Percentiles rank a stretch among this genome's conserved stretches.
These are phyloP conservation scores for Spathaspora hagerdaliae DNA, from an alignment of 805 yeast genomes.

Conservation along the genomic window DNA sequence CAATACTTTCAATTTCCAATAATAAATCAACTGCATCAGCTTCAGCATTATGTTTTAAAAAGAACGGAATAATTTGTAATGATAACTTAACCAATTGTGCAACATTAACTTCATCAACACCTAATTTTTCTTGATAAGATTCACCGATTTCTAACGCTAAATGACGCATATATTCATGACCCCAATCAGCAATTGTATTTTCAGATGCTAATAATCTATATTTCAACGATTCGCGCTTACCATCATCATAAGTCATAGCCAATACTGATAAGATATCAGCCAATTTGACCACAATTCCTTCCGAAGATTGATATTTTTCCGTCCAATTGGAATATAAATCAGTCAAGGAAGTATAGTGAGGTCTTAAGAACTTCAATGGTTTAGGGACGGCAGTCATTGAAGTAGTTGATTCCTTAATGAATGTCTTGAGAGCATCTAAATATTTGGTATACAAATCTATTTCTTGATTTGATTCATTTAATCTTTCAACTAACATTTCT, in stretches of 20 bases:
- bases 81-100: conserved; percentile 59
- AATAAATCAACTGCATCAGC: conserved; percentile 96
- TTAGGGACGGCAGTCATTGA: conserved; percentile 99
- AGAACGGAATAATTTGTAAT: conserved; percentile 78
- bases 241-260: conserved; percentile 89
- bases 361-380: conserved; percentile 92
- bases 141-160: conserved; percentile 93
- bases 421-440: conserved; percentile 66
- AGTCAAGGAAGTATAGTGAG: conserved; percentile 71
- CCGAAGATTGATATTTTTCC: conserved; percentile 16
- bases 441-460: conserved; percentile 52
- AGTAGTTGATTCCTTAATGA: conserved; percentile 88
- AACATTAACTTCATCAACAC: conserved; percentile 29
- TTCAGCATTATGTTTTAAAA: conserved; percentile 92
- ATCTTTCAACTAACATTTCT: conserved; percentile 79
- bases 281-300: conserved; percentile 48
- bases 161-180: conserved; percentile 96
- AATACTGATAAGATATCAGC: conserved; percentile 90
- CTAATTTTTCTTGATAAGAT: conserved; percentile 55
- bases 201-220: conserved; percentile 61
- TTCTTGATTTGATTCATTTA: conserved; percentile 49
- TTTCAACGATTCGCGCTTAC: conserved; percentile 72
- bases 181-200: conserved; percentile 79
- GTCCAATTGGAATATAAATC: conserved; percentile 68
- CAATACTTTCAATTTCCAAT: conserved; percentile 84